These are phyloP conservation scores for Casaregolazyma suthepensis DNA, from an alignment of 1,139 yeast genomes.

Conservation along the genomic window DNA sequence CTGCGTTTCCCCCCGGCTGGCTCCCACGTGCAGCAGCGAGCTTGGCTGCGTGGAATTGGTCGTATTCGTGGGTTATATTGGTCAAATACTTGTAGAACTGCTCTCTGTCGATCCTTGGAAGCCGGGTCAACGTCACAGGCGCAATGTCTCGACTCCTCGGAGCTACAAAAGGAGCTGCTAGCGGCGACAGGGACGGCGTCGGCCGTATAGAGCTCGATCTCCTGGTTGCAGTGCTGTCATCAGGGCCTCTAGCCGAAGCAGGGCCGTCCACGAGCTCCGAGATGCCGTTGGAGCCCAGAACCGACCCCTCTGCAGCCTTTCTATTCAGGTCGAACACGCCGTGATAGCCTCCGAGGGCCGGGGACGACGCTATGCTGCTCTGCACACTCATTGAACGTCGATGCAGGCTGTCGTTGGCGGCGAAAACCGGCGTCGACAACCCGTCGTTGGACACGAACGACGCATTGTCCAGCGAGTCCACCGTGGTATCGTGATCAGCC, in stretches of 20 bases:
- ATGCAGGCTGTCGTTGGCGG: neutral
- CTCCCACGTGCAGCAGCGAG: slow-evolving; percentile 4
- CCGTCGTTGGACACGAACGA: neutral
- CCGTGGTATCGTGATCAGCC: neutral
- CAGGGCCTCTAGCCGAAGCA: slow-evolving; percentile 17
- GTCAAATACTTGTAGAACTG: slow-evolving; percentile 45
- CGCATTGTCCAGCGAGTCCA: neutral
- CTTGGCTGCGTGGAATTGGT: slow-evolving; percentile 20
- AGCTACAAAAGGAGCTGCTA: slow-evolving; percentile 39
- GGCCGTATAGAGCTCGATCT: slow-evolving; percentile 1
- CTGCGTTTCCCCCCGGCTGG: neutral
- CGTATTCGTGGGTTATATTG: slow-evolving; percentile 49
- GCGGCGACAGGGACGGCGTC: neutral
- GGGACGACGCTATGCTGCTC: slow-evolving; percentile 15
- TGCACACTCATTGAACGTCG: slow-evolving; percentile 15
- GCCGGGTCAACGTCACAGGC: slow-evolving; percentile 61
- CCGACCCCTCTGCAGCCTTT: slow-evolving; percentile 32
- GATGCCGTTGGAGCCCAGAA: slow-evolving; percentile 74
- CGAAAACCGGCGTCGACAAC: neutral
- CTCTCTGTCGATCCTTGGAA: slow-evolving; percentile 45
- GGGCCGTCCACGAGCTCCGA: slow-evolving; percentile 55
- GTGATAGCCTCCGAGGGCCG: neutral
- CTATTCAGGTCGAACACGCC: slow-evolving; percentile 22
- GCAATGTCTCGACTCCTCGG: slow-evolving; percentile 87
- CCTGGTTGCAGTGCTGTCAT: slow-evolving; percentile 20